Conservation (phyloP, 2,329 filamentous ascomycete genomes). For the Aspergillus fijiensis region DNA sequence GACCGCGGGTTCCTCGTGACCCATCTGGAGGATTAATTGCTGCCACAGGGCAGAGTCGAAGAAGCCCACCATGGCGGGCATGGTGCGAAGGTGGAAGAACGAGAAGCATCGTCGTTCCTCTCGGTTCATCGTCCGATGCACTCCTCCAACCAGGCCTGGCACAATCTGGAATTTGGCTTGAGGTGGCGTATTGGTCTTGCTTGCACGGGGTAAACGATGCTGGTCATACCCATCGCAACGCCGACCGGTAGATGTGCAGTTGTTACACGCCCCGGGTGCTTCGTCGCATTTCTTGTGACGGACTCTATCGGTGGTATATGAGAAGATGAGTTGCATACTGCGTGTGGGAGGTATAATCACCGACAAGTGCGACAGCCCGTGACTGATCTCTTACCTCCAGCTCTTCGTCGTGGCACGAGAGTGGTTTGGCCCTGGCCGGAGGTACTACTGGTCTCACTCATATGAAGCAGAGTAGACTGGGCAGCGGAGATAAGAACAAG, state of each 20-base stretch:
- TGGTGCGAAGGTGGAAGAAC: constrained; percentile 17
- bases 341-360: not conserved
- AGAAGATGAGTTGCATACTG: no score
- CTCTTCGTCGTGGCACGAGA: not conserved
- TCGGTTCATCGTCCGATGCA: constrained; percentile 11
- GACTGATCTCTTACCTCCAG: constrained; percentile 2
- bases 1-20: constrained; percentile 9
- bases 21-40: not conserved
- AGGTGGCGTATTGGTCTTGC: not conserved
- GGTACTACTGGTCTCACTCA: no score
- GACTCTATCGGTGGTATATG: not conserved
- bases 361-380: constrained; percentile 9
- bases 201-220: constrained; percentile 9
- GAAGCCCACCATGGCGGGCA: constrained; percentile 15
- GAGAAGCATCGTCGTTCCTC: constrained; percentile 23
- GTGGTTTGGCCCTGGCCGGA: no score
- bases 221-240: constrained; percentile 40
- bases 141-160: not conserved
- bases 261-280: constrained; percentile 33
- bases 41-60: constrained; percentile 17
- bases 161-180: not conserved
- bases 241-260: constrained; percentile 37
- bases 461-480: no score
- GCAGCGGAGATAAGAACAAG: no score
- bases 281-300: constrained; percentile 32